Evolutionary conservation across 768 basidiomycete species (phyloP), one percentile per base, ranked within the genome.

Genomic region (Psilocybe tampanensis): DNA sequence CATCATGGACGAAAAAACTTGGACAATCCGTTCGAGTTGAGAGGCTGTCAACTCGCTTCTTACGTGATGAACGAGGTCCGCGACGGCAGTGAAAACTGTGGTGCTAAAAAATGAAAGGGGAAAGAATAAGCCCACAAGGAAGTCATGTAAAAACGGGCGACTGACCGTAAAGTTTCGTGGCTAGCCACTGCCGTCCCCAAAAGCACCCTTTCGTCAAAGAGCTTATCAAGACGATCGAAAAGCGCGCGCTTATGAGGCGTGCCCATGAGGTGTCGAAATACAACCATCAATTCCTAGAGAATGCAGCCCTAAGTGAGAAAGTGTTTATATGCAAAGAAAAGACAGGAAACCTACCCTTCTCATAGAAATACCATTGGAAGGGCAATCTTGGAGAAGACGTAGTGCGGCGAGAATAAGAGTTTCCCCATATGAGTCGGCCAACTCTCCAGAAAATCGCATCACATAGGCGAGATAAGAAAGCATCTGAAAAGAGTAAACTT

Each of bases 301-400:
- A 59, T 24, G 32, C 2, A 24, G 50, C 44, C 39, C 69, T 22
- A 66, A 29, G 18, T 13, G 64, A 51, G 55, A 48, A 47, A 43
- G 15, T 54, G n/a, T 18, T 49, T n/a, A 44, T 33, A 34, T 19
- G 9, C 11, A 47, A 39, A 47, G 61, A 47, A 13, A 21, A 17
- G 15, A 26, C 44, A n/a, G n/a, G n/a, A n/a, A n/a, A 36, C 70
- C 32, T 33, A 92, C 94, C 81, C 90, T 94, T 73, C 96, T 80
- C 18, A 93, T 81, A 8, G 84, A 77, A 13, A 94, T 89, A 8
- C 89, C 89, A 66, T 90, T 92, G 0, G 89, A 80, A 36, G 97
- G 95, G 67, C 95, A 95, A 69, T 98, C 95, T 68, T 97, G 92
- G 47, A 98, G 78, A 29, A 98, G 77, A n/a, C 97, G 83, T 32